These are phyloP conservation scores for Phytophthora pini DNA, from an alignment of 352 stramenopile species.

Conservation along the genomic window DNA sequence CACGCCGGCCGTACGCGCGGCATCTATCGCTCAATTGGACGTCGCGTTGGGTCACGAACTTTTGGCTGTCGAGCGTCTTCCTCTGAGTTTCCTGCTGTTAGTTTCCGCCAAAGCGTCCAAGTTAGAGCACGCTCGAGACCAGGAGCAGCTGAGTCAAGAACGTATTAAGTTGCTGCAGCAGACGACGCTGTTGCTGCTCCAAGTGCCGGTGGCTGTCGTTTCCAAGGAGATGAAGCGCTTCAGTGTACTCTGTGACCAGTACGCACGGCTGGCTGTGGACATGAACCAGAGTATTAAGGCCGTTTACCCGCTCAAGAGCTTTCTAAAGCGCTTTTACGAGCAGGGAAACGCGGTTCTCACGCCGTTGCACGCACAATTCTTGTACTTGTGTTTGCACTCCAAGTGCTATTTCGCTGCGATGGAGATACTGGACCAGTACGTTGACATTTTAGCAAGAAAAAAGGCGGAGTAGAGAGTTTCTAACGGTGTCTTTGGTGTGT, in stretches of 20 bases:
- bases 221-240: conserved; percentile 69
- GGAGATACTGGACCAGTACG: conserved; percentile 74
- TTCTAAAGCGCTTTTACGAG: conserved; percentile 68
- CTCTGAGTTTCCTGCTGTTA: conserved; percentile 49
- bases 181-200: conserved; percentile 57
- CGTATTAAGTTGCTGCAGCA: conserved; percentile 47
- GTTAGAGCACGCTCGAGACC: conserved; percentile 46
- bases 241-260: conserved; percentile 59
- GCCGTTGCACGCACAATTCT: conserved; percentile 71
- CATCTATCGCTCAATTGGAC: conserved; percentile 70
- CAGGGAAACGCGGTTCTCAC: conserved; percentile 65
- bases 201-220: conserved; percentile 54
- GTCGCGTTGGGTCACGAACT: conserved; percentile 56
- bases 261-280: conserved; percentile 53
- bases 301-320: conserved; percentile 73
- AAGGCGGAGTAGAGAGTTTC: background rate
- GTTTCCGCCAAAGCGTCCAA: conserved; percentile 66
- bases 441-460: conserved; percentile 1
- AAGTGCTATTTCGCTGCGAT: conserved; percentile 82
- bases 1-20: conserved; percentile 43
- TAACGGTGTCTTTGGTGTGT: conserved; percentile 22
- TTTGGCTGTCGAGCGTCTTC: conserved; percentile 60
- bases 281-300: conserved; percentile 64
- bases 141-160: conserved; percentile 26
- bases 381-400: conserved; percentile 81